A percentile compares a stretch with the other conserved stretches of the same genome.
Evolutionary conservation across 257 asterid genomes (phyloP).

Genomic region (Fraxinus cuspidata): DNA sequence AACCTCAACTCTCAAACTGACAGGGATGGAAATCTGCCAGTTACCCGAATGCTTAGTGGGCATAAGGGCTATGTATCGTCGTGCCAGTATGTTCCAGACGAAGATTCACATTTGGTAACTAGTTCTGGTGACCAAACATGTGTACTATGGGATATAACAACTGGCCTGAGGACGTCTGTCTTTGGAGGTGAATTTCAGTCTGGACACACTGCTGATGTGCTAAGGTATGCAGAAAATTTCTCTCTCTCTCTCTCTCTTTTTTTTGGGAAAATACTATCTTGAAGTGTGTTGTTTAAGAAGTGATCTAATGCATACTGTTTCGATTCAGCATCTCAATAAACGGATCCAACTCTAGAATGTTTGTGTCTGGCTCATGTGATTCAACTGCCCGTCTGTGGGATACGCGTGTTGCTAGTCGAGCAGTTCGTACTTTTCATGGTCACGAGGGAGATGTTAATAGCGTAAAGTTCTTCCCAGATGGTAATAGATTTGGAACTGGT

Average conservation of each 20-base stretch:
- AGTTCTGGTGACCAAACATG: constrained; percentile 97
- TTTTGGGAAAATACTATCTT: not conserved
- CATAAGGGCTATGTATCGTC: constrained; percentile 96
- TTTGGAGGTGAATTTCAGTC: constrained; percentile 99
- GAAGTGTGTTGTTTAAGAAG: constrained; percentile 7
- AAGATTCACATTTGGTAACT: constrained; percentile 85
- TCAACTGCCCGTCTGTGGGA: constrained; percentile 95
- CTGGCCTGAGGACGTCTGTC: constrained; percentile 87
- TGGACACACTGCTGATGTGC: constrained; percentile 90
- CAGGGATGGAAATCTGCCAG: constrained; percentile 81
- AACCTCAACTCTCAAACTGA: constrained; percentile 85
- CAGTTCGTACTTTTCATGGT: constrained; percentile 87
- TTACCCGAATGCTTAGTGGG: constrained; percentile 81
- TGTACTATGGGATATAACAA: constrained; percentile 94
- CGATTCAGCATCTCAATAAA: constrained; percentile 80
- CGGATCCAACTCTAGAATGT: constrained; percentile 76
- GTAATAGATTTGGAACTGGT: constrained; percentile 91
- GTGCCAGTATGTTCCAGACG: constrained; percentile 94
- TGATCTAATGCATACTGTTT: constrained; percentile 21
- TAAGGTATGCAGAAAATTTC: constrained; percentile 47
- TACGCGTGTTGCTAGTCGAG: constrained; percentile 98
- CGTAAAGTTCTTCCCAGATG: constrained; percentile 94
- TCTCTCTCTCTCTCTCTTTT: not conserved
- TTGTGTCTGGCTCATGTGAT: constrained; percentile 97
- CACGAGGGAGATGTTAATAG: constrained; percentile 92